Evolutionary conservation across 1,284 basidiomycete species (phyloP).

Genomic region (Sparassis latifolia): DNA sequence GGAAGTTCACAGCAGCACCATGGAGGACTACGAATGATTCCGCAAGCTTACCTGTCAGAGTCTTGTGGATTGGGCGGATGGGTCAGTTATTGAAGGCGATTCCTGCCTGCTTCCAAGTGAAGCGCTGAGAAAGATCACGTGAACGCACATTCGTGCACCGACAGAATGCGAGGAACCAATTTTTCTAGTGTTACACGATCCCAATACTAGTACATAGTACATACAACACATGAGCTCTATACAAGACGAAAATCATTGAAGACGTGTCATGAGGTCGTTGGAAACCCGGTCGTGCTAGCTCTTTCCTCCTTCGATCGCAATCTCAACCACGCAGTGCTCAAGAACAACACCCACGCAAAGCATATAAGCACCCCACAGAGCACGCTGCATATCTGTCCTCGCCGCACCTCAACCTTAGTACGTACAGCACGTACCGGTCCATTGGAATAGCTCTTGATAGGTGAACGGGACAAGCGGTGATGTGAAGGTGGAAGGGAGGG

Average conservation of each 20-base stretch:
- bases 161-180: no score
- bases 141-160: no score
- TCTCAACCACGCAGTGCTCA: slow-evolving; percentile 53
- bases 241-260: not conserved
- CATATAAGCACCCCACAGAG: slow-evolving; percentile 41
- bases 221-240: no score
- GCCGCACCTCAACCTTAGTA: slow-evolving; percentile 32
- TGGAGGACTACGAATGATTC: no score
- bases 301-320: slow-evolving; percentile 38
- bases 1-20: no score
- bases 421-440: slow-evolving; percentile 19
- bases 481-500: slow-evolving; percentile 16
- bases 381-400: slow-evolving; percentile 46
- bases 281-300: slow-evolving; percentile 15
- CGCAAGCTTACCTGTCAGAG: slow-evolving; percentile 22
- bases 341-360: slow-evolving; percentile 61
- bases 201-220: no score
- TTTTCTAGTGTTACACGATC: no score
- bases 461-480: slow-evolving; percentile 18
- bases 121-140: no score
- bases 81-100: slow-evolving; percentile 17
- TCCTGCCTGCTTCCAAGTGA: no score
- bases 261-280: slow-evolving; percentile 4
- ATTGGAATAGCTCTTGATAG: slow-evolving; percentile 5
- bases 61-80: slow-evolving; percentile 26